Base-by-base conservation (phyloP, 345 rosid genomes). In the Eucalyptus melliodora region DNA sequence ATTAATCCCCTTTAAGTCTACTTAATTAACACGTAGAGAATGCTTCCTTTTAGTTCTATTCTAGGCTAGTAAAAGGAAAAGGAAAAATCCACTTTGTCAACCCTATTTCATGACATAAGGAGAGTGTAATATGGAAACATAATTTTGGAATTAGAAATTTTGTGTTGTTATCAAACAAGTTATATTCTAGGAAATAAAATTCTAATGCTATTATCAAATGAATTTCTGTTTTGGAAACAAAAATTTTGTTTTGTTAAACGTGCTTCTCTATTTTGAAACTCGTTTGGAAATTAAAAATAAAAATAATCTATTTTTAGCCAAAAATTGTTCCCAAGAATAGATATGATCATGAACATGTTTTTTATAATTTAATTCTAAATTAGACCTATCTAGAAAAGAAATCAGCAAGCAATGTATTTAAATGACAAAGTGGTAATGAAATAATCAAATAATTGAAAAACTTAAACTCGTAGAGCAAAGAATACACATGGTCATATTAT, bases 191-290 rank as follows among this genome's bases (percentile, higher is more conserved):
- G 6, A 56, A 56, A 23, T 56, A 56, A 24, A 23, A 56, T 21
- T 56, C 9, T 56, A 21, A 56, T 56, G 13, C 0, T 9, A 0
- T 23, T 56, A 9, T 23, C 62, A 56, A 56, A 56, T 23, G 62
- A 56, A 56, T 9, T 56, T 56, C 3, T 4, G 0, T 56, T 23
- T 0, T 4, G 13, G 6, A 0, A 56, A 56, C 13, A 56, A 4
- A 56, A 56, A 56, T 24, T 56, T 0, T 10, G 27, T 56, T 0
- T 56, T 24, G 0, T 56, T 23, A 24, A 56, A 56, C 0, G 2
- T 24, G 13, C 1, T 56, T 56, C 30, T 56, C 30, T 56, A 11
- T 24, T 23, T 2, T 4, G 6, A 56, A 56, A 56, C 13, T 56
- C 6, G 2, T 56, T 11, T 24, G 30, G 13, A 56, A 24, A 56